Conservation (phyloP, 495 filamentous ascomycete genomes). For the Penicillium ucsense region DNA sequence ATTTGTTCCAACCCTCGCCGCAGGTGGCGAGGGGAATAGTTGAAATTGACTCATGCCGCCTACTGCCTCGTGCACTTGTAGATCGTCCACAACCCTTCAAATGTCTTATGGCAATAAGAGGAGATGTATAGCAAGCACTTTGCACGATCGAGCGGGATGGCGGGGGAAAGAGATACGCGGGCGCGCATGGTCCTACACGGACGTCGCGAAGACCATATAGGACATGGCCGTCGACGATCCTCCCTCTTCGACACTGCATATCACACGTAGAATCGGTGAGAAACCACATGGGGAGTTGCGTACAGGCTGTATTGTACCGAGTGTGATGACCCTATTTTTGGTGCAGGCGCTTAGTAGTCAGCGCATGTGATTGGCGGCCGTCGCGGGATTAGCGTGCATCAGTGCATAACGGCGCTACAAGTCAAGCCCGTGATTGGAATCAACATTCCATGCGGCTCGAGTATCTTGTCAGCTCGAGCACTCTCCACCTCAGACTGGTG, state of each 20-base stretch:
- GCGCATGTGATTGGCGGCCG: constrained; percentile 14
- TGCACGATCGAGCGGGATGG: too few relatives aligned
- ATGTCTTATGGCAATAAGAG: too few relatives aligned
- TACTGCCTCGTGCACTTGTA: neutral
- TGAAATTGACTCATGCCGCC: constrained; percentile 38
- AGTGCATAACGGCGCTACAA: constrained; percentile 15
- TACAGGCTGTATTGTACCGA: constrained; percentile 1
- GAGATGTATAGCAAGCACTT: too few relatives aligned
- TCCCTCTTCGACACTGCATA: neutral
- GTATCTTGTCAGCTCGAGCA: neutral
- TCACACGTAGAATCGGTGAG: neutral
- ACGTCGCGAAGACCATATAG: constrained; percentile 17
- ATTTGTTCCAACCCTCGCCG: constrained; percentile 28
- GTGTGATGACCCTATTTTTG: constrained; percentile 19
- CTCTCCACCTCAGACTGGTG: constrained; percentile 7
- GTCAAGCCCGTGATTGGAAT: constrained; percentile 8
- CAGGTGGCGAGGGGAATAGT: constrained; percentile 44
- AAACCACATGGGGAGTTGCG: constrained; percentile 1
- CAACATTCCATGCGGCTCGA: too few relatives aligned
- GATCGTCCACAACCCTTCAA: too few relatives aligned
- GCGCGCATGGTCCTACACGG: neutral
- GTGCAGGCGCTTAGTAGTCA: constrained; percentile 13
- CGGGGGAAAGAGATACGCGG: too few relatives aligned
- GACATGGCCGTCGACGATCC: constrained; percentile 1
- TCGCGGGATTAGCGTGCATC: constrained; percentile 8